Percentiles rank a stretch among this genome's conserved stretches.
Conservation (phyloP, 2,329 filamentous ascomycete species). For the Emmonsia crescens region DNA sequence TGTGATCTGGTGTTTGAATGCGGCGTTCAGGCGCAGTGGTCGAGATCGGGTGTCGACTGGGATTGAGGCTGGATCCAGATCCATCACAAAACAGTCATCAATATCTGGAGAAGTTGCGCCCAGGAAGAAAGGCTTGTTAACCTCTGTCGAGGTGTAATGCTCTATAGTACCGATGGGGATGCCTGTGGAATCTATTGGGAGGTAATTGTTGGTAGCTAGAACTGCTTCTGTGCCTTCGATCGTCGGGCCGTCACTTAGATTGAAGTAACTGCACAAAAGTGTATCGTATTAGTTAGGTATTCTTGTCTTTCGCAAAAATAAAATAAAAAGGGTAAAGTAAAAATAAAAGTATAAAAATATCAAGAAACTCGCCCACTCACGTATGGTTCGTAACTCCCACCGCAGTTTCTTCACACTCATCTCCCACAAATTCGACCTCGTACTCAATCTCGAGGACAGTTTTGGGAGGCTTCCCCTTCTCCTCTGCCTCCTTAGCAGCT, state of each 20-base stretch:
- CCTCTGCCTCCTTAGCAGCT: constrained; percentile 51
- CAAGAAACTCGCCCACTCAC: constrained; percentile 35
- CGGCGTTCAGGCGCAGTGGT: constrained; percentile 56
- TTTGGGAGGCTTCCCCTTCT: constrained; percentile 49
- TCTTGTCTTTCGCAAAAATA: not conserved
- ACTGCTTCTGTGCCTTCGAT: constrained; percentile 53
- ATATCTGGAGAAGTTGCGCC: constrained; percentile 61
- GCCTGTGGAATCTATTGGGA: constrained; percentile 59
- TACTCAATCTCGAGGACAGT: constrained; percentile 77
- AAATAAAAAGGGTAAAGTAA: not conserved
- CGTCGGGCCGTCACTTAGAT: constrained; percentile 47
- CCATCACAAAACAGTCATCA: constrained; percentile 82
- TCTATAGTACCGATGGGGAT: constrained; percentile 64
- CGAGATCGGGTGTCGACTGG: constrained; percentile 55
- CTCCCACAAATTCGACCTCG: constrained; percentile 68
- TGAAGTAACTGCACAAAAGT: constrained; percentile 49
- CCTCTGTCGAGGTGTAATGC: constrained; percentile 52
- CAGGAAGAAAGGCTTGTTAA: constrained; percentile 59
- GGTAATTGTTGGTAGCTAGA: constrained; percentile 51
- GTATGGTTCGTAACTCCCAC: constrained; percentile 96
- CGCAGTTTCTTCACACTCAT: constrained; percentile 72
- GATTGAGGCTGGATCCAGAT: constrained; percentile 48
- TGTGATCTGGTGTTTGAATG: constrained; percentile 61
- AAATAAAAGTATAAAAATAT: not conserved
- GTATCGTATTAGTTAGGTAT: not conserved